Evolutionary conservation across 1,284 basidiomycete genomes (phyloP).

Genomic region (Rhodotorula sp.): DNA sequence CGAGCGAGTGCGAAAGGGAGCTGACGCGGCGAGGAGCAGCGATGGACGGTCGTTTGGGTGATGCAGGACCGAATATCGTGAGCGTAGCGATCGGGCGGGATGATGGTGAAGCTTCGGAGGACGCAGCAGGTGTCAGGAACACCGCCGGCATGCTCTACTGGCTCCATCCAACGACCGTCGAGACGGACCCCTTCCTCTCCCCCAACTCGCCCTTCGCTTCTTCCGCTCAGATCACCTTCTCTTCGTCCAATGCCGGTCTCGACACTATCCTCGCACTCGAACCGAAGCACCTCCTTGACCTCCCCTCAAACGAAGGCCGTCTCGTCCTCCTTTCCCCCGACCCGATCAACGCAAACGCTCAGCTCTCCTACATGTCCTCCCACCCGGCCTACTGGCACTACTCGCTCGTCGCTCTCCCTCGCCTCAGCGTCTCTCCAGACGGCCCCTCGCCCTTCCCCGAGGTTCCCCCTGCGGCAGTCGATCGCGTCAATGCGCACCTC

Average conservation of each 20-base stretch:
- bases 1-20: not conserved
- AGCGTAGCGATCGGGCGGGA: too few species aligned
- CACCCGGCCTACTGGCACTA: conserved; percentile 9
- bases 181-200: not conserved
- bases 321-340: conserved; percentile 4
- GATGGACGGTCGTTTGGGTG: too few species aligned
- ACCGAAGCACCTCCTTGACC: not conserved
- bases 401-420: conserved; percentile 5
- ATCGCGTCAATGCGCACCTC: conserved; percentile 19
- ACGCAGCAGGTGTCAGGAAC: too few species aligned
- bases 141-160: conserved; percentile 7
- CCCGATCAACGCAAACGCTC: not conserved
- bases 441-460: not conserved
- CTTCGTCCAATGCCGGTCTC: not conserved
- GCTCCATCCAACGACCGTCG: conserved; percentile 8
- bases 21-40: too few species aligned
- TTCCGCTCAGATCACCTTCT: not conserved
- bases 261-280: not conserved
- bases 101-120: not conserved
- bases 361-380: conserved; percentile 20
- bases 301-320: conserved; percentile 6
- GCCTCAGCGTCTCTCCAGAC: not conserved
- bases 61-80: too few species aligned
- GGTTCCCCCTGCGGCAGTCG: conserved; percentile 13
- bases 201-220: too few species aligned